Conservation (phyloP, 768 basidiomycete genomes). For the Amanita rimosa region DNA sequence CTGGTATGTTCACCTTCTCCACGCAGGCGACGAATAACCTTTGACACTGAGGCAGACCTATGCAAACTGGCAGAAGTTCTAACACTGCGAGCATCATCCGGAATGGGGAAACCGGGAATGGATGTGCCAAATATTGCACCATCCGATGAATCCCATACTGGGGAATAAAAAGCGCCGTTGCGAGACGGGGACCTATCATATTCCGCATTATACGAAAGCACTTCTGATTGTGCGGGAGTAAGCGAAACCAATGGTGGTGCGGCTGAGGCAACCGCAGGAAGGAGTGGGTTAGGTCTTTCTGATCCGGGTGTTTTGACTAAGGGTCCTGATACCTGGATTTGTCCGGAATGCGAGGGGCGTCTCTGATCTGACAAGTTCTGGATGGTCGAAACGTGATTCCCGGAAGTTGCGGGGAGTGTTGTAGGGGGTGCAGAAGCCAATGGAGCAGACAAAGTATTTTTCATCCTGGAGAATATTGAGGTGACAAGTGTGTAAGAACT, state of each 20-base stretch:
- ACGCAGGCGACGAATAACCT: constrained; percentile 80
- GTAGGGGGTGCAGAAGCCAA: constrained; percentile 41
- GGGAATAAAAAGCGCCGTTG: constrained; percentile 34
- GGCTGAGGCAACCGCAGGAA: constrained; percentile 38
- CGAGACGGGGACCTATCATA: constrained; percentile 50
- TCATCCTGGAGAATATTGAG: constrained; percentile 71
- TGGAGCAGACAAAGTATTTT: constrained; percentile 65
- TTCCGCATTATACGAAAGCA: constrained; percentile 57
- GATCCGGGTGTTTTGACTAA: constrained; percentile 33
- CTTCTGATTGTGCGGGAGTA: constrained; percentile 76
- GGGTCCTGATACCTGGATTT: constrained; percentile 34
- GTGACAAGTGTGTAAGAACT: constrained; percentile 79
- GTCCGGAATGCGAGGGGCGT: constrained; percentile 42
- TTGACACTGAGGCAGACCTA: constrained; percentile 75
- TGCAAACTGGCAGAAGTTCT: constrained; percentile 63
- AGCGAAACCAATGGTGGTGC: constrained; percentile 81
- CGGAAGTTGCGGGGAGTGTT: constrained; percentile 20
- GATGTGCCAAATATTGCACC: constrained; percentile 53
- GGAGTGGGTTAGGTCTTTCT: constrained; percentile 51
- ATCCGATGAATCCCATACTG: constrained; percentile 44
- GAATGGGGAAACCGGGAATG: constrained; percentile 89
- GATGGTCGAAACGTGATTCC: constrained; percentile 17
- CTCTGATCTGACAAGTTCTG: constrained; percentile 32
- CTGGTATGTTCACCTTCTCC: constrained; percentile 59
- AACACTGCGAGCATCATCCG: constrained; percentile 83